Percentiles rank a stretch among this genome's conserved stretches.
phyloP scores from a whole-genome alignment of 306 rosid genomes.

The Vigna unguiculata region DNA sequence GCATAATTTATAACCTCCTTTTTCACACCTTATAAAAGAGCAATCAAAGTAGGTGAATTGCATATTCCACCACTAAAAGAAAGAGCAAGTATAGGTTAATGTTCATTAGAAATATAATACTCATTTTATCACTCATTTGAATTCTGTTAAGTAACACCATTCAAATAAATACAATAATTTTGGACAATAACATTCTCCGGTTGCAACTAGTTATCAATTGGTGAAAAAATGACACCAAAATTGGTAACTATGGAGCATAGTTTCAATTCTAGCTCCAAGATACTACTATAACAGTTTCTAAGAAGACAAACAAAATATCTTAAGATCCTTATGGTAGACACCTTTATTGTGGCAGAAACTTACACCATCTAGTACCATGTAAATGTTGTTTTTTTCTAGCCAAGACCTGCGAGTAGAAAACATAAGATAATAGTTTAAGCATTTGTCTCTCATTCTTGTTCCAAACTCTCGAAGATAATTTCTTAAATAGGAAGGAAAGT shows the following conservation, averaged over 20 bases:
- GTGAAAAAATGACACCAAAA: not conserved
- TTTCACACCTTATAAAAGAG: too few relatives aligned
- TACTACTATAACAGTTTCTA: not conserved
- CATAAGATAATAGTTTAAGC: not conserved
- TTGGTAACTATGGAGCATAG: not conserved
- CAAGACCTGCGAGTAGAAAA: slow-evolving; percentile 64
- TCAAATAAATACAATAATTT: too few relatives aligned
- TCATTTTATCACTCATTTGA: too few relatives aligned
- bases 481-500: too few relatives aligned
- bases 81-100: too few relatives aligned
- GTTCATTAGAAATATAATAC: too few relatives aligned
- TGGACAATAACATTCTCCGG: slow-evolving; percentile 63
- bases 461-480: too few relatives aligned
- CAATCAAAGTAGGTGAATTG: too few relatives aligned
- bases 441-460: too few relatives aligned
- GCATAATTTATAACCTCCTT: too few relatives aligned
- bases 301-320: slow-evolving; percentile 53
- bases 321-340: slow-evolving; percentile 91
- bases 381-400: slow-evolving; percentile 93
- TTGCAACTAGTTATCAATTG: slow-evolving; percentile 52
- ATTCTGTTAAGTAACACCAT: too few relatives aligned
- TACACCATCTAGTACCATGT: slow-evolving; percentile 85
- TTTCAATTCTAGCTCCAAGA: not conserved
- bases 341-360: slow-evolving; percentile 86
- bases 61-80: too few relatives aligned